These are phyloP conservation scores for Tilletia horrida DNA, from an alignment of 1,284 basidiomycete species.

Conservation along the genomic window DNA sequence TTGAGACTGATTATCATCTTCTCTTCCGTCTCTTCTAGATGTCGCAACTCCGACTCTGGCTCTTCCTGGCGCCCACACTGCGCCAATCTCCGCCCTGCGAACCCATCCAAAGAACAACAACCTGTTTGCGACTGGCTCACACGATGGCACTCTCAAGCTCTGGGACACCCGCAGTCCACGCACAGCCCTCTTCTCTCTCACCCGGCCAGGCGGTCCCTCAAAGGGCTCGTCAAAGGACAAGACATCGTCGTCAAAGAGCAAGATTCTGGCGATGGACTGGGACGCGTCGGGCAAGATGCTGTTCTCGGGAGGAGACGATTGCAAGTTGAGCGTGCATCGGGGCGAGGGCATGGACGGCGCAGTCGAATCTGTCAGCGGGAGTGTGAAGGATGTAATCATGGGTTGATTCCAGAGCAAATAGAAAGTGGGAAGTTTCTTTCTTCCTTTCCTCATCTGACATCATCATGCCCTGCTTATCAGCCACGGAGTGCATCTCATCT, in stretches of 20 bases:
- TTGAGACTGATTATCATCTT: neutral
- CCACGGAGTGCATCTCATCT: too few species aligned
- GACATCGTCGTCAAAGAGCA: slow-evolving; percentile 17
- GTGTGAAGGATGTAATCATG: too few species aligned
- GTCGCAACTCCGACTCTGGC: neutral
- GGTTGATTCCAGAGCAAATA: too few species aligned
- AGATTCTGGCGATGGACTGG: slow-evolving; percentile 45
- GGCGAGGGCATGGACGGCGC: slow-evolving; percentile 30
- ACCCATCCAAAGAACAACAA: slow-evolving; percentile 36
- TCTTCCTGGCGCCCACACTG: slow-evolving; percentile 37
- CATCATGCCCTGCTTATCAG: too few species aligned
- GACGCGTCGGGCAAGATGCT: slow-evolving; percentile 38
- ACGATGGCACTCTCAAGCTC: slow-evolving; percentile 41
- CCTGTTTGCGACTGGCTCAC: slow-evolving; percentile 37
- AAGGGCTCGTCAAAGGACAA: neutral
- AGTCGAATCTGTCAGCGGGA: neutral
- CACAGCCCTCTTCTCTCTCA: slow-evolving; percentile 47
- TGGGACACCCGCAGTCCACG: slow-evolving; percentile 46
- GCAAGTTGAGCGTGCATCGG: slow-evolving; percentile 32
- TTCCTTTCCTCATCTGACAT: too few species aligned
- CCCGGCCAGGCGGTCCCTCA: slow-evolving; percentile 15
- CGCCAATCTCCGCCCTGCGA: slow-evolving; percentile 32
- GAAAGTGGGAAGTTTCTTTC: too few species aligned
- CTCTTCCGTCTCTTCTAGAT: neutral
- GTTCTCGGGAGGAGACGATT: slow-evolving; percentile 50